Evolutionary conservation across 176 grass and related monocot species (phyloP).

Genomic region (Cenchrus purpureus): DNA sequence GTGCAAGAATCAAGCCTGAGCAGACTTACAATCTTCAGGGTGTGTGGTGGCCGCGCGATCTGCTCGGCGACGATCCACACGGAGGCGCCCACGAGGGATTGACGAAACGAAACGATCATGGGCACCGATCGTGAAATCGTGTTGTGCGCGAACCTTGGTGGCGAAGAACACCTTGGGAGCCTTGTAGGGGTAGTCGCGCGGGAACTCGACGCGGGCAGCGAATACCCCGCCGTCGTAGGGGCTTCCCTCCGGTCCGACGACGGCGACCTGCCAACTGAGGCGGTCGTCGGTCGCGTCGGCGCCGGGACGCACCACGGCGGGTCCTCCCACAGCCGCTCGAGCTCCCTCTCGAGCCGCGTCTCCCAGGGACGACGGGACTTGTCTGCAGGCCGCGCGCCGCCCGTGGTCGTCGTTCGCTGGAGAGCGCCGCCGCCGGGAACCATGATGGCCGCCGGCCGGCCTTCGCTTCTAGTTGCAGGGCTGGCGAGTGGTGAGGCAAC

Average conservation of each 20-base stretch:
- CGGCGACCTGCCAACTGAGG: background rate
- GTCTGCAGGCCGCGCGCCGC: background rate
- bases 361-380: background rate
- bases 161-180: conserved; percentile 2
- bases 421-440: background rate
- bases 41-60: too few species aligned
- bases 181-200: conserved; percentile 21
- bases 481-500: background rate
- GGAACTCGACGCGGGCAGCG: conserved; percentile 3
- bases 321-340: background rate
- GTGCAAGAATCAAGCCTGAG: too few species aligned
- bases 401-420: background rate
- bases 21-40: too few species aligned
- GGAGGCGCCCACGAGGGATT: too few species aligned
- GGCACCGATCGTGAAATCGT: too few species aligned
- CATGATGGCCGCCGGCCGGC: background rate
- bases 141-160: background rate
- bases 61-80: too few species aligned
- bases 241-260: background rate
- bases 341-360: conserved; percentile 10
- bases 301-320: conserved; percentile 12
- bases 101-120: too few species aligned
- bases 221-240: background rate
- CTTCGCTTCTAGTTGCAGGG: background rate
- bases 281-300: conserved; percentile 17